A percentile compares a stretch with the other conserved stretches of the same genome.
These are phyloP conservation scores for Porcisia deanei DNA, from an alignment of 208 protist species.

Conservation along the genomic window DNA sequence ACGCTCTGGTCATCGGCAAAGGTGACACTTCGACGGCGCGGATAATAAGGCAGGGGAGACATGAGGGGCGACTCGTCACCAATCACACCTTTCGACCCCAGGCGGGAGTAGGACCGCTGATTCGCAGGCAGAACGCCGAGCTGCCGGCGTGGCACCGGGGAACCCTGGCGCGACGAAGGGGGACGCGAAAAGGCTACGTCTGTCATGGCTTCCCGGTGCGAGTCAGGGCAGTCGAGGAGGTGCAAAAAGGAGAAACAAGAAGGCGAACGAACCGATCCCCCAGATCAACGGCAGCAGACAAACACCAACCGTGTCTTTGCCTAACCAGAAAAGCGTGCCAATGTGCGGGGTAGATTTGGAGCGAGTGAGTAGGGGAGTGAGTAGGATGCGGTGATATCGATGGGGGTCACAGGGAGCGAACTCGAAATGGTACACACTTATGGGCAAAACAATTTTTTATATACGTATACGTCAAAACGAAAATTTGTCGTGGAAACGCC, in stretches of 20 bases:
- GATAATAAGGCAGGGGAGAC: slow-evolving; percentile 82
- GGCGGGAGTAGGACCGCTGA: slow-evolving; percentile 85
- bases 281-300: neutral
- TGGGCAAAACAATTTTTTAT: neutral
- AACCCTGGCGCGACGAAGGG: slow-evolving; percentile 42
- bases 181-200: slow-evolving; percentile 10
- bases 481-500: neutral
- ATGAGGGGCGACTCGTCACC: slow-evolving; percentile 72
- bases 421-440: neutral
- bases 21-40: slow-evolving; percentile 80
- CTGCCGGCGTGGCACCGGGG: slow-evolving; percentile 71
- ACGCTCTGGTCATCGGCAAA: slow-evolving; percentile 54
- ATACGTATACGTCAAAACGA: neutral
- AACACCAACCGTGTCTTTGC: neutral
- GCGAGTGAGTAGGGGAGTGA: neutral
- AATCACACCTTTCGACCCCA: slow-evolving; percentile 55
- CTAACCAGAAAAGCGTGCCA: neutral
- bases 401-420: neutral
- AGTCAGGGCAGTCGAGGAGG: too few species aligned
- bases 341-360: neutral
- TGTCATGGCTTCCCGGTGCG: slow-evolving; percentile 1
- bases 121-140: slow-evolving; percentile 72
- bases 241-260: neutral
- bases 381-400: neutral
- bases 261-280: neutral